A percentile compares a stretch with the other conserved stretches of the same genome.
phyloP scores from a whole-genome alignment of 2,329 filamentous ascomycete species.

The Pezicula neosporulosa region DNA sequence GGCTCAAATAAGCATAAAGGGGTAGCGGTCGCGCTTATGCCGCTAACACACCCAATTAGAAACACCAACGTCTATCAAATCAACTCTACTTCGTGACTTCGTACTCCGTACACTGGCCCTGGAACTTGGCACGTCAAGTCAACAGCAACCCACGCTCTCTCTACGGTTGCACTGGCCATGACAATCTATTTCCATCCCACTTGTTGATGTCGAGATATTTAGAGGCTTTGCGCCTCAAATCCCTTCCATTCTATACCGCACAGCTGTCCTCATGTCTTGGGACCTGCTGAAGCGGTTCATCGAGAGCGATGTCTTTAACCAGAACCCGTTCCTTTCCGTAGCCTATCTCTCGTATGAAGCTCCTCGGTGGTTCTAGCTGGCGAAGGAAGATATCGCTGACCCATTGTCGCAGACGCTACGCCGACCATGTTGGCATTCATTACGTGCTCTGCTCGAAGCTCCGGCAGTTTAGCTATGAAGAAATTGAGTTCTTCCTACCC shows the following conservation, averaged over 20 bases:
- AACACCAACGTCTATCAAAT: background rate
- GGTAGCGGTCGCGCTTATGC: background rate
- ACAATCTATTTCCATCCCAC: constrained; percentile 8
- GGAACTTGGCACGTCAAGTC: background rate
- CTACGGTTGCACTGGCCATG: constrained; percentile 20
- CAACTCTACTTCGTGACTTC: background rate
- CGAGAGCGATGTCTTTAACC: constrained; percentile 92
- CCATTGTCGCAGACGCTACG: constrained; percentile 63
- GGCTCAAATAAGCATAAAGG: constrained; percentile 2
- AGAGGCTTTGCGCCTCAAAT: constrained; percentile 29
- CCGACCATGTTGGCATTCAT: constrained; percentile 85
- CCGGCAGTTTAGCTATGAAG: constrained; percentile 84
- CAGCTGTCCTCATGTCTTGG: constrained; percentile 62
- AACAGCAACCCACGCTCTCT: constrained; percentile 2
- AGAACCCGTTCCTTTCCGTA: constrained; percentile 83
- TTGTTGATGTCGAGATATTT: constrained; percentile 29
- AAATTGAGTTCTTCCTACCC: constrained; percentile 89
- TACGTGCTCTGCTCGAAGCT: constrained; percentile 87
- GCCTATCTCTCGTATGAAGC: constrained; percentile 73
- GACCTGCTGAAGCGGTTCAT: constrained; percentile 87
- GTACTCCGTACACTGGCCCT: no score
- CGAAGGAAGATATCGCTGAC: background rate
- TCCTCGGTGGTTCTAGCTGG: constrained; percentile 2
- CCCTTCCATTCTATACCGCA: constrained; percentile 10
- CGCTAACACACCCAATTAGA: background rate